Evolutionary conservation across 2,329 filamentous ascomycete species (phyloP).

Genomic region (Venturia nashicola): DNA sequence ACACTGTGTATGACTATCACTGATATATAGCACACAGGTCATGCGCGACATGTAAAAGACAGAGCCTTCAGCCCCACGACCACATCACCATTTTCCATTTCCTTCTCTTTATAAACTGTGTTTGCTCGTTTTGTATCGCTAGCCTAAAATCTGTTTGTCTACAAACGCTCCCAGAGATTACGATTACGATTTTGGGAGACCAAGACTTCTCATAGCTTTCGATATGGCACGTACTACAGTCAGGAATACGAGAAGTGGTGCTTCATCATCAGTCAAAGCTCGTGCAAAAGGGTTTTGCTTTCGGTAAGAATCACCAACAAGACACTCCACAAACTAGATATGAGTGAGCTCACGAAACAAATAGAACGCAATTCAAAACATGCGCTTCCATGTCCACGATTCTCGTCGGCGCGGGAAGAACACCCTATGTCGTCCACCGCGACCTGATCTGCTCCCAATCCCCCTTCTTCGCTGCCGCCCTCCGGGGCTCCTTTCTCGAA

Average conservation of each 20-base stretch:
- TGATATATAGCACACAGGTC: background rate
- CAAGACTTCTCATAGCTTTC: background rate
- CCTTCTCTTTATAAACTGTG: background rate
- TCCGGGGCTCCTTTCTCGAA: constrained; percentile 35
- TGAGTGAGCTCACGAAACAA: background rate
- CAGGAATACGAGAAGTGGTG: background rate
- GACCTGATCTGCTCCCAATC: constrained; percentile 34
- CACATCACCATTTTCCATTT: background rate
- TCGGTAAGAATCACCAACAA: background rate
- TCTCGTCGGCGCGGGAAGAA: constrained; percentile 12
- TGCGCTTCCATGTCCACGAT: constrained; percentile 25
- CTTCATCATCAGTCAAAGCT: background rate
- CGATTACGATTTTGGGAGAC: background rate
- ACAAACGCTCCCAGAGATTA: background rate
- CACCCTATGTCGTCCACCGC: constrained; percentile 34
- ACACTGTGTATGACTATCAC: background rate
- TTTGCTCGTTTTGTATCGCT: background rate
- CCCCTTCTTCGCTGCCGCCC: constrained; percentile 39
- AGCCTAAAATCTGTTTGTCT: background rate
- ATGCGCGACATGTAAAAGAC: background rate
- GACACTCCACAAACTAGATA: background rate
- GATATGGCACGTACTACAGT: background rate
- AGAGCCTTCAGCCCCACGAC: background rate
- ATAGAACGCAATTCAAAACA: constrained; percentile 27
- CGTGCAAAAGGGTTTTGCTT: constrained; percentile 6